phyloP scores from a whole-genome alignment of 1,284 basidiomycete species.

The Leccinum fuscescens region DNA sequence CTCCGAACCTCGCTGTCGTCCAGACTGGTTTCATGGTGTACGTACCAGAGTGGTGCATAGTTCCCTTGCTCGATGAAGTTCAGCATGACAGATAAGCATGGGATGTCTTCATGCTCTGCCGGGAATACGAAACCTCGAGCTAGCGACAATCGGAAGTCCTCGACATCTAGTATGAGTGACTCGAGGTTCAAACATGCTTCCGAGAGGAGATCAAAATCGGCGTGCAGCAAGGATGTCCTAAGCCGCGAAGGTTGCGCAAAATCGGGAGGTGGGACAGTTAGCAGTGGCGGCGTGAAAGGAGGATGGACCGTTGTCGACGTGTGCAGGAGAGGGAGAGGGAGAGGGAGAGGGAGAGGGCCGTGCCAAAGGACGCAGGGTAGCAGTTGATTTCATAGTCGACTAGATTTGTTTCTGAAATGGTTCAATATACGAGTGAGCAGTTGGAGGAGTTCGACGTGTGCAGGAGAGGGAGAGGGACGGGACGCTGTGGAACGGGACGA shows the following conservation, averaged over 20 bases:
- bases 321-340: too few relatives aligned
- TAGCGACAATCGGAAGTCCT: slow-evolving; percentile 67
- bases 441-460: too few relatives aligned
- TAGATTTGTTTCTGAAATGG: too few relatives aligned
- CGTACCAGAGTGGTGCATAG: slow-evolving; percentile 64
- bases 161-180: slow-evolving; percentile 71
- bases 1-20: slow-evolving; percentile 46
- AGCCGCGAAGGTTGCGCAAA: slow-evolving; percentile 44
- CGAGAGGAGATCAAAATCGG: slow-evolving; percentile 72
- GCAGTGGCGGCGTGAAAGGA: slow-evolving; percentile 54
- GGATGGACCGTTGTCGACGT: too few relatives aligned
- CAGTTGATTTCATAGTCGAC: too few relatives aligned
- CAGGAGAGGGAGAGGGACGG: too few relatives aligned
- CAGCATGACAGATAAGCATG: slow-evolving; percentile 63
- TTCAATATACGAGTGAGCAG: too few relatives aligned
- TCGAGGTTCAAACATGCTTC: slow-evolving; percentile 74
- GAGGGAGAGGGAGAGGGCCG: too few relatives aligned
- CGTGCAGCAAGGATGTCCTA: slow-evolving; percentile 52
- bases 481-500: too few relatives aligned
- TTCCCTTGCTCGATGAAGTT: slow-evolving; percentile 70
- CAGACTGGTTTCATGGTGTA: slow-evolving; percentile 35
- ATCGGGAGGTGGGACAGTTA: slow-evolving; percentile 37
- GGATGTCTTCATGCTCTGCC: slow-evolving; percentile 54
- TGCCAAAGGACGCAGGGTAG: too few relatives aligned
- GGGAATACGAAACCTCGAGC: slow-evolving; percentile 64